Base-by-base conservation (phyloP, 2,329 filamentous ascomycete genomes). In the Monosporascus sp. region DNA sequence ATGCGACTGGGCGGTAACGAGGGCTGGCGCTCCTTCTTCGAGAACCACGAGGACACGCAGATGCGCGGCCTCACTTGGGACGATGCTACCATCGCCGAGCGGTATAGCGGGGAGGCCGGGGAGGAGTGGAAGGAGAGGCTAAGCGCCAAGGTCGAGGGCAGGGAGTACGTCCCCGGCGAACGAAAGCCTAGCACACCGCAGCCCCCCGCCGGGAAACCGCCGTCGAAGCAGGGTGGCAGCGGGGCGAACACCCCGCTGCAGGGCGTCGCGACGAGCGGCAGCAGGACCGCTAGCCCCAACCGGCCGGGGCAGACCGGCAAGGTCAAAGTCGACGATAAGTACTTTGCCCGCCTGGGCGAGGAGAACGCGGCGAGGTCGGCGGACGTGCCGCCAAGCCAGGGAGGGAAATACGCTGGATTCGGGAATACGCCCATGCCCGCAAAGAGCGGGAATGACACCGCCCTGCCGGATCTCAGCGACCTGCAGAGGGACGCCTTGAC, bases 41-140 rank as follows among this genome's bases (percentile, higher is more conserved):
- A 96, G 62, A 74, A 77, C 53, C 85, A 89, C 64, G 74, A 81
- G 51, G 77, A 84, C 48, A 89, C 84, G 46, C 76, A 84, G 66
- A 83, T 86, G 71, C 78, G 80, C 60, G 85, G 85, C 15, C 75
- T 87, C 9, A 80, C 81, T 48, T 96, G 93, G 80, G 91, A 96
- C 62, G 88, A 91, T 62, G 89, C 88, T 15, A 94, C 90, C 6
- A 95, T 97, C 60, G 86, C 90, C 55, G 91, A 97, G 70, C 79
- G 93, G 52, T 97, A 97, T 68, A 86, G 91, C 56, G 89, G 89
- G 51, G 90, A 94, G 59, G 89, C 88, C 0, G 93, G 92, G 51
- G 93, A 97, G 71, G 93, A 97, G 74, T 97, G 88, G 84, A 97
- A 97, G 72, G 92, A 96, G 70, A 81, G 91, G 56, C 72, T 97